Evolutionary conservation across 495 filamentous ascomycete genomes (phyloP).

Genomic region (Aspergillus bridgeri): DNA sequence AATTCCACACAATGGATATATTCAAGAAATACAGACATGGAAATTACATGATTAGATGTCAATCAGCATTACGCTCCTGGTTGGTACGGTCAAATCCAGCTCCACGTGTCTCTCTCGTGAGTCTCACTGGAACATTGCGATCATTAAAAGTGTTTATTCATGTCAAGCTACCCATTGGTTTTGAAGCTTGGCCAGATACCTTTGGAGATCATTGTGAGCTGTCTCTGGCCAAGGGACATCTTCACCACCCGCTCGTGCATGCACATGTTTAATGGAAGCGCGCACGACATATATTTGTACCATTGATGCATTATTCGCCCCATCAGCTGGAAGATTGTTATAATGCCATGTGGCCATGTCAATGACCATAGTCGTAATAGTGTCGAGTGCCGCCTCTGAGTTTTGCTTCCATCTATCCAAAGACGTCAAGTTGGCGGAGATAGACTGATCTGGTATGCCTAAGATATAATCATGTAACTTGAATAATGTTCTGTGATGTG

Average conservation of each 20-base stretch:
- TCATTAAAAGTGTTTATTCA: too few species aligned
- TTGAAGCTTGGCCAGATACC: too few species aligned
- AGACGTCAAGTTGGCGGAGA: not conserved
- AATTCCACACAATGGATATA: too few species aligned
- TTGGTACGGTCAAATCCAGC: too few species aligned
- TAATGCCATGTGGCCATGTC: constrained; percentile 5
- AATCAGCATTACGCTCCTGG: too few species aligned
- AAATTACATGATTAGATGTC: too few species aligned
- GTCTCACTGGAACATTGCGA: too few species aligned
- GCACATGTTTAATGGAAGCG: constrained; percentile 4
- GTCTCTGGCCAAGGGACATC: too few species aligned
- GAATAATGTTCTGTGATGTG: not conserved
- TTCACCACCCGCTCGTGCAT: not conserved
- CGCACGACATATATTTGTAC: constrained; percentile 5
- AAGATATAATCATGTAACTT: constrained; percentile 5
- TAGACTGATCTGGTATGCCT: not conserved
- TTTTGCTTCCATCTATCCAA: not conserved
- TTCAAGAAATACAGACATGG: too few species aligned
- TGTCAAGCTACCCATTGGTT: too few species aligned
- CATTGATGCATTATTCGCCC: not conserved
- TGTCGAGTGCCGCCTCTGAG: constrained; percentile 8
- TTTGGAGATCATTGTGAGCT: too few species aligned
- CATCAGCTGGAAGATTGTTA: not conserved
- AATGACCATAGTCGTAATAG: constrained; percentile 6
- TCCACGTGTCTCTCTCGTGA: too few species aligned